Evolutionary conservation across 164 flowering plant genomes (phyloP).

Genomic region (Tetrastigma voinierianum): DNA sequence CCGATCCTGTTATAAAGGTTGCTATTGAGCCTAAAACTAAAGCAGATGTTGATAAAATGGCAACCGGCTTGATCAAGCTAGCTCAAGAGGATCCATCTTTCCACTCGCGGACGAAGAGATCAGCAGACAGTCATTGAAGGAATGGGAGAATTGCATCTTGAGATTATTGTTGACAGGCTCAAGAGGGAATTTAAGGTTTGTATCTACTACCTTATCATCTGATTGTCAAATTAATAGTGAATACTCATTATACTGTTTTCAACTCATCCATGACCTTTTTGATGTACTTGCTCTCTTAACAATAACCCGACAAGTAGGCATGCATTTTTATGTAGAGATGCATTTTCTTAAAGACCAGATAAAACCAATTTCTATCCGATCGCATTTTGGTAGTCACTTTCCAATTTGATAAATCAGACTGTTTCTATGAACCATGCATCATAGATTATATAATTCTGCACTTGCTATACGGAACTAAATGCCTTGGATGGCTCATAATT

Average conservation of each 20-base stretch:
- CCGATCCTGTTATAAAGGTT: slow-evolving; percentile 96
- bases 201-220: slow-evolving; percentile 4
- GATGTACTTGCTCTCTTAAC: too few species aligned
- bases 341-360: not conserved
- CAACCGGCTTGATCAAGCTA: slow-evolving; percentile 77
- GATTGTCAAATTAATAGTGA: not conserved
- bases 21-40: slow-evolving; percentile 98
- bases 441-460: not conserved
- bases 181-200: slow-evolving; percentile 90
- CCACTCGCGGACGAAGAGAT: slow-evolving; percentile 97
- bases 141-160: slow-evolving; percentile 99
- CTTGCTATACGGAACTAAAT: not conserved
- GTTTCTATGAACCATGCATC: not conserved
- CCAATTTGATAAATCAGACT: not conserved
- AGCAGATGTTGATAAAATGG: slow-evolving; percentile 96
- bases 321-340: too few species aligned
- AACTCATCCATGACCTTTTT: too few species aligned
- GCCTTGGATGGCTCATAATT: not conserved
- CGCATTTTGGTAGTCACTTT: not conserved
- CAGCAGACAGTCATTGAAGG: slow-evolving; percentile 98
- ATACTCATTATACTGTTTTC: not conserved
- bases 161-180: slow-evolving; percentile 92
- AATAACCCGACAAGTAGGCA: too few species aligned
- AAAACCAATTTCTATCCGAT: not conserved
- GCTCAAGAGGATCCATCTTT: slow-evolving; percentile 99